Evolutionary conservation across 768 basidiomycete genomes (phyloP).

Genomic region (Astraeus odoratus): DNA sequence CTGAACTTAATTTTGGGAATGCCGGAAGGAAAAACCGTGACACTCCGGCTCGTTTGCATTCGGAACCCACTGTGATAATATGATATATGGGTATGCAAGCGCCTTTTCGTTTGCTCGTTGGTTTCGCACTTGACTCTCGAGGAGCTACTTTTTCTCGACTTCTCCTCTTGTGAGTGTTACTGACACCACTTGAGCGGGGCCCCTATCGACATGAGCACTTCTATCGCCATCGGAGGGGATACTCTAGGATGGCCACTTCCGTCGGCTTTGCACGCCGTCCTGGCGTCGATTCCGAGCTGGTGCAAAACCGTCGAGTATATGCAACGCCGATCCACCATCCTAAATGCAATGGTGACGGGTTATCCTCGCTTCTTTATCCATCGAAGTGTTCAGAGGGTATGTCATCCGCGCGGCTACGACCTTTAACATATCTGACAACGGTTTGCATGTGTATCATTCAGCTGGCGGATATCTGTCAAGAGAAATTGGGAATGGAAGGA

Average conservation of each 20-base stretch:
- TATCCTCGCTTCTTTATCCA: slow-evolving; percentile 97
- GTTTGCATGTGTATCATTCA: slow-evolving; percentile 27
- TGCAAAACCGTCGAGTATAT: slow-evolving; percentile 87
- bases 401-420: slow-evolving; percentile 12
- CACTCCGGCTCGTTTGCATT: no score
- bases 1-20: no score
- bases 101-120: no score
- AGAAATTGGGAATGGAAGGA: slow-evolving; percentile 63
- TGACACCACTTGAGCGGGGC: no score
- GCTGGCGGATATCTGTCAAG: slow-evolving; percentile 72
- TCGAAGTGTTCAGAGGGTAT: slow-evolving; percentile 73
- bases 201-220: background rate
- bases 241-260: slow-evolving; percentile 50
- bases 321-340: slow-evolving; percentile 75
- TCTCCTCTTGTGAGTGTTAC: no score
- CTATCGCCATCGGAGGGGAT: slow-evolving; percentile 3
- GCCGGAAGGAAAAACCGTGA: no score
- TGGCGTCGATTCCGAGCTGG: slow-evolving; percentile 91
- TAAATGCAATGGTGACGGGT: slow-evolving; percentile 75
- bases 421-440: background rate
- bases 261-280: slow-evolving; percentile 80
- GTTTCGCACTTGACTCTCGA: no score
- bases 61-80: no score
- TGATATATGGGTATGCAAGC: no score
- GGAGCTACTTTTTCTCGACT: no score